Evolutionary conservation across 2,329 filamentous ascomycete species (phyloP), one percentile per base, ranked within the genome.

Genomic region (Fusarium sterilihyphosum): DNA sequence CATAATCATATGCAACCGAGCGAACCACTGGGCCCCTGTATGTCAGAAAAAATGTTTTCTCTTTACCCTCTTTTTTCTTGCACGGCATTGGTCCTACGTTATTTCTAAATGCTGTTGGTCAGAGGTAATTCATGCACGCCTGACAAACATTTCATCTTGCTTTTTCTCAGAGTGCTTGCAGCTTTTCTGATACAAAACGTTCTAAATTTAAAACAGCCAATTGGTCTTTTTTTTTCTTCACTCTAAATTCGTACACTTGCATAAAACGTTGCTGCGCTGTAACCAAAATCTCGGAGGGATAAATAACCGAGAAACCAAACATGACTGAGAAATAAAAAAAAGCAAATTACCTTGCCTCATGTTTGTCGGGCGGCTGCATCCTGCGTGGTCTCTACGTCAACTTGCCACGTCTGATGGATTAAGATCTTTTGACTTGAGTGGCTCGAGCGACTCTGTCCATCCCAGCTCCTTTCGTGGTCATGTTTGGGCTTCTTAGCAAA

Each of bases 371-470:
- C 8, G 11, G n/a, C 37, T 31, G 50, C 59, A 18, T 67, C 67
- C 14, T 67, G 59, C 59, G 71, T 65, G 22, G 56, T 75, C 66
- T 80, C 69, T 31, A 78, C 54, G n/a, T 80, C 78, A 9, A 80
- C 77, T 20, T 78, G 70, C 78, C 78, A 80, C 24, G 78, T 78
- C 62, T 78, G 78, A 12, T 80, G 74, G 40, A 80, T 78, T 17
- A 80, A 65, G 52, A 80, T 79, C 46, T 74, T 80, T 31, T 80
- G 78, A 38, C 78, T 80, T 13, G 78, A 76, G 35, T 78, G 73
- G 37, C 77, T 78, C 22, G 69, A 77, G 22, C 67, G 75, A 56
- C 76, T 77, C 31, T 74, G 71, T 2, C 47, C 63, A 53, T 74
- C 72, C 72, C 72, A 73, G 46, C 37, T 63, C 6, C 54, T 50